These are phyloP conservation scores for Scytalidium lignicola DNA, from an alignment of 2,329 filamentous ascomycete genomes.

Conservation along the genomic window DNA sequence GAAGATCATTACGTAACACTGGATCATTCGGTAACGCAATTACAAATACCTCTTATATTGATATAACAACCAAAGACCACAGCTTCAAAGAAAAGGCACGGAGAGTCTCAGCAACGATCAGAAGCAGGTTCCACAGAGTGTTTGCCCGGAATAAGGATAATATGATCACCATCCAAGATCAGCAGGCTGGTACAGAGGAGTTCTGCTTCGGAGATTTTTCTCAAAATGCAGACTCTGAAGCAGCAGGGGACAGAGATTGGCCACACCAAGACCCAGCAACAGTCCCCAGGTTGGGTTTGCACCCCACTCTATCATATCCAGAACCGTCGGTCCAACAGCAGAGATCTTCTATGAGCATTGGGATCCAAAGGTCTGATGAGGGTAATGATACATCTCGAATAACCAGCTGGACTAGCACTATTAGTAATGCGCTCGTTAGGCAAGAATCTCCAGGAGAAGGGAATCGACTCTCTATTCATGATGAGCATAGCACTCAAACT, in stretches of 20 bases:
- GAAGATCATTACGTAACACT: slow-evolving; percentile 45
- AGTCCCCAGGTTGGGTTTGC: slow-evolving; percentile 42
- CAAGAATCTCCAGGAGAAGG: slow-evolving; percentile 14
- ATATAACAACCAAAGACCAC: slow-evolving; percentile 22
- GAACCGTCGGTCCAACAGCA: slow-evolving; percentile 41
- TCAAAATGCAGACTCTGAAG: not conserved
- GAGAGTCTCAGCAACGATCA: slow-evolving; percentile 58
- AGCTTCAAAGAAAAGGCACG: slow-evolving; percentile 48
- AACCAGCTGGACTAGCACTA: slow-evolving; percentile 68
- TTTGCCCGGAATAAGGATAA: slow-evolving; percentile 41
- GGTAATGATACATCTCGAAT: slow-evolving; percentile 56
- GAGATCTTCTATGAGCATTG: slow-evolving; percentile 45
- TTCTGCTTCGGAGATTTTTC: slow-evolving; percentile 21
- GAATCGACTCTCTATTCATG: too few species aligned
- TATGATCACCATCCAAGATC: slow-evolving; percentile 37
- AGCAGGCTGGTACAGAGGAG: slow-evolving; percentile 44
- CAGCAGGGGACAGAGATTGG: not conserved
- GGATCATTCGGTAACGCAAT: slow-evolving; percentile 21
- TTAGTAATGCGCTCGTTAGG: slow-evolving; percentile 47
- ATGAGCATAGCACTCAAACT: too few species aligned
- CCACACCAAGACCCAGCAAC: slow-evolving; percentile 25
- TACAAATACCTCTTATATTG: not conserved
- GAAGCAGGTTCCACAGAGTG: slow-evolving; percentile 53
- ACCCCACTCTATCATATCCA: slow-evolving; percentile 25
- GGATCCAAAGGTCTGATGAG: slow-evolving; percentile 34